Evolutionary conservation across 306 rosid species (phyloP), one percentile per base, ranked within the genome.

Genomic region (Quercus dentata): DNA sequence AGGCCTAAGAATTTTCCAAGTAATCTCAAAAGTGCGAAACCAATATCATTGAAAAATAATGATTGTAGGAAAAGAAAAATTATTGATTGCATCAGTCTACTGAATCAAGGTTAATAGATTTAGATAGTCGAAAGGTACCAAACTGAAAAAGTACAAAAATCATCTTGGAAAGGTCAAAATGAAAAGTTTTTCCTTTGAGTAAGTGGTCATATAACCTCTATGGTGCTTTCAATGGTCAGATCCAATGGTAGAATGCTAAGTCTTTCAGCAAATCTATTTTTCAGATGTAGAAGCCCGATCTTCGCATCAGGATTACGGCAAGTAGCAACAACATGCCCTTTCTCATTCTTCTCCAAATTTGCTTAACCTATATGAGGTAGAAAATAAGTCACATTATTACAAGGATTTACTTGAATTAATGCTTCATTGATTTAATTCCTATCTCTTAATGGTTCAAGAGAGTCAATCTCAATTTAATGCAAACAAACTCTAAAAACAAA

Each of bases 301-400:
- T n/a, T n/a, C 1, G 76, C 69, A 27, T 73, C 75, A 74, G 99
- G 99, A 82, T 90, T 83, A 23, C 98, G 99, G 78, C 98, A 95
- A 56, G 94, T 91, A 44, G 97, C 96, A 83, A 92, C 69, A 81
- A 91, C 98, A 81, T 87, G 88, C 51, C 91, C 99, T 70, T 88
- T 91, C 80, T 87, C 94, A 80, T 93, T 78, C 68, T 78, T 91
- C 83, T 92, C 96, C n/a, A n/a, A n/a, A n/a, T n/a, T n/a, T 92
- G 98, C 75, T 86, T 93, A 68, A 95, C 99, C 99, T 95, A 81
- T 18, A 78, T 31, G 49, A 31, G 67, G 62, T 30, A 75, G 52
- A 25, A 80, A 80, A 75, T 69, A 69, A 15, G 65, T 82, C 74
- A 87, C 51, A 49, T 56, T 56, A 46, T 33, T 67, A 41, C 38